Evolutionary conservation across 805 yeast genomes (phyloP).

Genomic region (Wickerhamiella cacticola): DNA sequence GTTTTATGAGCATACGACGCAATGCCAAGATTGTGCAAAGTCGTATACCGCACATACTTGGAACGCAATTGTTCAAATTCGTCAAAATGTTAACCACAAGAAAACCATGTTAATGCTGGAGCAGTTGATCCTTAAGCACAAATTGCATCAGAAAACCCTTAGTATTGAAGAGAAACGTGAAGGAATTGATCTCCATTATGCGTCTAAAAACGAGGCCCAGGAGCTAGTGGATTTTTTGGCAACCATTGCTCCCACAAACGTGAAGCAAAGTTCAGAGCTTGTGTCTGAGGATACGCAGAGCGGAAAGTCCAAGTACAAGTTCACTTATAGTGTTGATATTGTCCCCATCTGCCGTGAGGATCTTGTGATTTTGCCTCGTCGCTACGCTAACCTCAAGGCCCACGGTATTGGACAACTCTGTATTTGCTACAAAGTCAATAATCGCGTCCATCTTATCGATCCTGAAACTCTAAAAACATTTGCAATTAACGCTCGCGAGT

Average conservation of each 20-base stretch:
- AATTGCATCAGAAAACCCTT: conserved; percentile 85
- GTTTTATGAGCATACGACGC: conserved; percentile 87
- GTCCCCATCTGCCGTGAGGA: conserved; percentile 93
- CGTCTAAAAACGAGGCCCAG: conserved; percentile 78
- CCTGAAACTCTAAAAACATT: conserved; percentile 68
- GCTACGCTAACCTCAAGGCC: conserved; percentile 51
- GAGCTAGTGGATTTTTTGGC: conserved; percentile 82
- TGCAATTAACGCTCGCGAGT: conserved; percentile 57
- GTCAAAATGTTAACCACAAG: conserved; percentile 92
- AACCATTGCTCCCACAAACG: conserved; percentile 69
- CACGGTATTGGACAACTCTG: conserved; percentile 76
- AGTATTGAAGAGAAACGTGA: conserved; percentile 81
- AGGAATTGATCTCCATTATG: conserved; percentile 83
- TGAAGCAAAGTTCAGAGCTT: conserved; percentile 76
- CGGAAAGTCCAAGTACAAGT: conserved; percentile 76
- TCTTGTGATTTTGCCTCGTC: conserved; percentile 74
- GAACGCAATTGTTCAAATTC: conserved; percentile 92
- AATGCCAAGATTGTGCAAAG: conserved; percentile 95
- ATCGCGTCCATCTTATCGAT: conserved; percentile 75
- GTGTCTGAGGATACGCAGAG: conserved; percentile 82
- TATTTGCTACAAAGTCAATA: conserved; percentile 73
- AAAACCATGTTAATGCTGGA: conserved; percentile 86
- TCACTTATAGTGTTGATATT: conserved; percentile 78
- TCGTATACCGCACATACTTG: conserved; percentile 88
- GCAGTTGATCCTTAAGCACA: conserved; percentile 80